Percentiles rank a stretch among this genome's conserved stretches.
Conservation (phyloP, 2,329 filamentous ascomycete species). For the Seiridium unicorne region DNA sequence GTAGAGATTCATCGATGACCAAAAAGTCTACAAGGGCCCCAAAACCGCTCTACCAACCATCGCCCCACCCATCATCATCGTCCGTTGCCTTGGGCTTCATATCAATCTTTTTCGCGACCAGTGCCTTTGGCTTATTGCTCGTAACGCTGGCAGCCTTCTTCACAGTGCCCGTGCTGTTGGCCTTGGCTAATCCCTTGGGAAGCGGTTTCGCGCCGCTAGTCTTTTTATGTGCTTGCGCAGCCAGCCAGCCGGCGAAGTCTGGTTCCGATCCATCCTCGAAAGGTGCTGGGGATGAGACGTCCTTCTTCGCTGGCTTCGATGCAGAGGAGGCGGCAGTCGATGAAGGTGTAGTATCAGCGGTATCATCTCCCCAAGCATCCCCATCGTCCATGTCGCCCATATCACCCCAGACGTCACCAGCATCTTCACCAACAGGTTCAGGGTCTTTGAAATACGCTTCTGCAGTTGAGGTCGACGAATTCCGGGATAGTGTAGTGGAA, state of each 20-base stretch:
- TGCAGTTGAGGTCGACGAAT: slow-evolving; percentile 44
- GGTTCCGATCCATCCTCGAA: slow-evolving; percentile 87
- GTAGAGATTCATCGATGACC: too few relatives aligned
- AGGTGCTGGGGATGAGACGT: slow-evolving; percentile 39
- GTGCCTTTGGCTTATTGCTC: slow-evolving; percentile 42
- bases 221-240: slow-evolving; percentile 78
- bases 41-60: slow-evolving; percentile 49
- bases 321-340: slow-evolving; percentile 22
- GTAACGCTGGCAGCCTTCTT: slow-evolving; percentile 28
- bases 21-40: too few relatives aligned
- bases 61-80: slow-evolving; percentile 63
- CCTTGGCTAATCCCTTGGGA: slow-evolving; percentile 79
- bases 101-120: slow-evolving; percentile 65
- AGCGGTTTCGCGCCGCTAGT: slow-evolving; percentile 56
- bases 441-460: slow-evolving; percentile 36
- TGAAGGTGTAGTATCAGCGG: slow-evolving; percentile 34
- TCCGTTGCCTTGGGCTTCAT: slow-evolving; percentile 61
- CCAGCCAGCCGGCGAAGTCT: slow-evolving; percentile 94
- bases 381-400: slow-evolving; percentile 55
- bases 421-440: slow-evolving; percentile 52
- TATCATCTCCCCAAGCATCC: slow-evolving; percentile 37
- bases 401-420: slow-evolving; percentile 74
- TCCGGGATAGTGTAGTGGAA: slow-evolving; percentile 40
- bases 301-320: slow-evolving; percentile 30
- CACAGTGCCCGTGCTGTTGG: slow-evolving; percentile 28